Base-by-base conservation (phyloP, 2,329 filamentous ascomycete genomes). In the Trichoderma breve region DNA sequence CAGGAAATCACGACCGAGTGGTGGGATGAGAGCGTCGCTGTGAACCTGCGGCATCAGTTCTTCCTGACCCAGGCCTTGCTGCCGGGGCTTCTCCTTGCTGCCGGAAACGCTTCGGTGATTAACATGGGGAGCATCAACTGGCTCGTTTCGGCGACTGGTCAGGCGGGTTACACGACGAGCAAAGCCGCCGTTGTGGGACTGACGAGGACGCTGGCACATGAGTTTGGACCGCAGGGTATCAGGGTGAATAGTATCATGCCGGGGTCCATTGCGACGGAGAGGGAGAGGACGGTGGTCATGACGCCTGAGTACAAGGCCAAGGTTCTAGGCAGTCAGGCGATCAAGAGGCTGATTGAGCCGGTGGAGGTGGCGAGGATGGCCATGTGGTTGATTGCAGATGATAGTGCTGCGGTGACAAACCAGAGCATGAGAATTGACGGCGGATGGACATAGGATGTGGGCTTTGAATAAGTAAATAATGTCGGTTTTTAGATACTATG, bases 61-160 rank as follows among this genome's bases (percentile, higher is more conserved):
- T 87, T 97, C 2, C 84, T 97, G 14, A 88, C 92, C 15, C 91
- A 97, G 81, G 92, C 92, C 1, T 87, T 89, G 0, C 81, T 89
- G 21, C 91, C 90, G 0, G 78, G 93, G 89, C 4, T 83, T 82
- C 83, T 89, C 74, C 34, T 39, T 8, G 71, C 71, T 2, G 15
- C 55, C 5, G 71, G 71, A 2, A 32, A 53, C 18, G 71, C 71
- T 8, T 72, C 71, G 5, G 67, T 72, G 8, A 80, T 89, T 75
- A 88, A 87, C 79, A 78, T 89, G 70, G 86, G 86, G 3, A 86
- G 84, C 65, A 86, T 88, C 47, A 84, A 83, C 32, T 84, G 85
- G 71, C 79, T 82, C 3, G 80, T 84, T 18, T 77, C 74, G 80
- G 86, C 62, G 80, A 85, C 77, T 75, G 85, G 72, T 77, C 78